Percentiles rank a stretch among this genome's conserved stretches.
phyloP scores from a whole-genome alignment of 169 alveolate species.

The Plasmodium malariae region DNA sequence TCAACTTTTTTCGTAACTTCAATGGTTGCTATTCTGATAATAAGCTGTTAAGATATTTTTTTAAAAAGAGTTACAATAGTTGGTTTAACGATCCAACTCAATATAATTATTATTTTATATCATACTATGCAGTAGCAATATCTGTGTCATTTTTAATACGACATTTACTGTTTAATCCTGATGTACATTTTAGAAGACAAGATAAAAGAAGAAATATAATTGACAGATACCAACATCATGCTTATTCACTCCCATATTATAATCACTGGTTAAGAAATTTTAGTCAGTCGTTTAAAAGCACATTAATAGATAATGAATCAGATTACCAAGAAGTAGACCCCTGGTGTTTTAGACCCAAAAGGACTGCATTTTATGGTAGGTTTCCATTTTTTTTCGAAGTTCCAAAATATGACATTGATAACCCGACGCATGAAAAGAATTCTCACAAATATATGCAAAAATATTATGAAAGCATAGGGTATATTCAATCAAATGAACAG shows the following conservation, averaged over 20 bases:
- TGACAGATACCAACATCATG: conserved; percentile 83
- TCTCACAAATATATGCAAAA: conserved; percentile 83
- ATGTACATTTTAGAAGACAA: conserved; percentile 78
- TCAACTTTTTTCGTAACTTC: conserved; percentile 71
- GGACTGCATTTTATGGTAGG: conserved; percentile 83
- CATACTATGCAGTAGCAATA: conserved; percentile 77
- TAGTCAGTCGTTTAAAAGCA: conserved; percentile 80
- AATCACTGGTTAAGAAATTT: conserved; percentile 81
- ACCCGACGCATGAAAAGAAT: conserved; percentile 82
- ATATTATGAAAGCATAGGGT: conserved; percentile 78
- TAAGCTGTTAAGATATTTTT: conserved; percentile 84
- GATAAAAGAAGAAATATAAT: conserved; percentile 77
- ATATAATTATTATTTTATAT: conserved; percentile 83
- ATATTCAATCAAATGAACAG: conserved; percentile 23
- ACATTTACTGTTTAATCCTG: conserved; percentile 68
- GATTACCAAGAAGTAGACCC: conserved; percentile 82
- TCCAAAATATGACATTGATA: conserved; percentile 83
- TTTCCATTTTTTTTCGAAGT: conserved; percentile 84
- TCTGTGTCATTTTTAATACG: conserved; percentile 42
- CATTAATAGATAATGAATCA: conserved; percentile 86
- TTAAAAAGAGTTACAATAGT: conserved; percentile 82
- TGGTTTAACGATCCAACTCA: conserved; percentile 88
- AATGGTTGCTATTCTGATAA: conserved; percentile 82
- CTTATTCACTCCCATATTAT: conserved; percentile 85
- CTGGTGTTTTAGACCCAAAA: conserved; percentile 82